Percentiles rank a stretch among this genome's conserved stretches.
Evolutionary conservation across 2,329 filamentous ascomycete species (phyloP).

Genomic region (Lachnellula subtilissima): DNA sequence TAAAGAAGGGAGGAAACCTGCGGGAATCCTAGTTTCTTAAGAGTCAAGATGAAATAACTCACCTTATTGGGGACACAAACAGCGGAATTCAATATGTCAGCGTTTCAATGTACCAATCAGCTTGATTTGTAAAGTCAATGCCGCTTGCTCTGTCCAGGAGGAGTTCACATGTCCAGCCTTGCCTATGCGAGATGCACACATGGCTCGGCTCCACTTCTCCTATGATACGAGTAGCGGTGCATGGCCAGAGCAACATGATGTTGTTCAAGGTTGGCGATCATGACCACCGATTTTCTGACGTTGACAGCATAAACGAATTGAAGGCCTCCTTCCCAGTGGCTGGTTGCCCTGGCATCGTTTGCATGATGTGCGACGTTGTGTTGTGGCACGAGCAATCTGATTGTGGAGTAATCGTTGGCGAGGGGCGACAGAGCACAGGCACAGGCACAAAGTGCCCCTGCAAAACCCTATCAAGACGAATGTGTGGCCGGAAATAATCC

Average conservation of each 20-base stretch:
- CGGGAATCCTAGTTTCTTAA: slow-evolving; percentile 21
- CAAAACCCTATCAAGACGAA: neutral
- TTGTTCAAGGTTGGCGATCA: slow-evolving; percentile 2
- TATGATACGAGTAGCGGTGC: neutral
- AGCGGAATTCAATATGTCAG: too few relatives aligned
- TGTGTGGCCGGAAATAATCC: neutral
- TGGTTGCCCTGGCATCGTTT: slow-evolving; percentile 17
- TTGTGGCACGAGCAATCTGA: neutral
- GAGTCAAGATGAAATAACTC: slow-evolving; percentile 4
- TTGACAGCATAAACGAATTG: slow-evolving; percentile 2
- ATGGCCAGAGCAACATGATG: neutral
- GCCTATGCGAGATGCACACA: slow-evolving; percentile 2
- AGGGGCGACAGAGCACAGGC: neutral
- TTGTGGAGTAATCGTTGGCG: slow-evolving; percentile 1
- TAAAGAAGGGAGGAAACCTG: slow-evolving; percentile 14
- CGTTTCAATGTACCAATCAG: too few relatives aligned
- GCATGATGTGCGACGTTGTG: slow-evolving; percentile 1
- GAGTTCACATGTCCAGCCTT: neutral
- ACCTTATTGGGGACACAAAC: neutral
- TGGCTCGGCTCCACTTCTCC: neutral
- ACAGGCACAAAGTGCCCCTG: neutral
- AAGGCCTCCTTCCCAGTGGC: slow-evolving; percentile 4
- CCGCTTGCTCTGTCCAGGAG: too few relatives aligned
- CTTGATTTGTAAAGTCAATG: too few relatives aligned
- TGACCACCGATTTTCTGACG: slow-evolving; percentile 4